A percentile compares a stretch with the other conserved stretches of the same genome.
phyloP scores from a whole-genome alignment of 352 stramenopile species.

The Phytophthora nicotianae region DNA sequence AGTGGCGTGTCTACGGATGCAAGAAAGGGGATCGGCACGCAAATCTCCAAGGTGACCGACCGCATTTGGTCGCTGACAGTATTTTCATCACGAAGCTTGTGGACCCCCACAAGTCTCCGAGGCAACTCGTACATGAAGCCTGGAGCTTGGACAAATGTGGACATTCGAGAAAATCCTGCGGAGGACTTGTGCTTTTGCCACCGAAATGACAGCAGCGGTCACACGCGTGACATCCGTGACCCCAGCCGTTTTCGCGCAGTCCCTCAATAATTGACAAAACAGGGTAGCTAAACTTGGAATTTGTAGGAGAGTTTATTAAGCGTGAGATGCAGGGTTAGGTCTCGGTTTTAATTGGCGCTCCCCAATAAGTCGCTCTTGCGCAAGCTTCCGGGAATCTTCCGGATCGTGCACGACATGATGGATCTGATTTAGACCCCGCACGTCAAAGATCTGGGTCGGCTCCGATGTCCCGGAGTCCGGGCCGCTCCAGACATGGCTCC shows the following conservation, averaged over 20 bases:
- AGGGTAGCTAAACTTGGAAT: neutral
- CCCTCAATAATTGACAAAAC: slow-evolving; percentile 11
- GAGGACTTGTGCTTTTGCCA: neutral
- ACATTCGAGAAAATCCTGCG: no score
- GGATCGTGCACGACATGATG: neutral
- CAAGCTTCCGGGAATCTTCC: slow-evolving; percentile 9
- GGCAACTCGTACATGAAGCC: neutral
- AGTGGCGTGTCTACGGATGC: slow-evolving; percentile 33
- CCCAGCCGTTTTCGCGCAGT: slow-evolving; percentile 12
- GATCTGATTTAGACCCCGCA: slow-evolving; percentile 29
- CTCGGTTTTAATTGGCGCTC: slow-evolving; percentile 19
- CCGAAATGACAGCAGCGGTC: slow-evolving; percentile 3
- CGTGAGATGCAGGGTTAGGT: slow-evolving; percentile 6
- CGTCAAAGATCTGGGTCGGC: slow-evolving; percentile 16
- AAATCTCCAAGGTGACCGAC: neutral
- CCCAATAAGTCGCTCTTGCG: slow-evolving; percentile 30
- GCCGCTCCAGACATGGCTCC: neutral
- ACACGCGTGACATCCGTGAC: neutral
- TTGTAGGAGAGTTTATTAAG: slow-evolving; percentile 13
- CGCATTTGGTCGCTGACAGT: neutral
- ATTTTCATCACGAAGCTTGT: neutral
- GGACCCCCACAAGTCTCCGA: neutral
- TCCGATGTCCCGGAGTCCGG: neutral
- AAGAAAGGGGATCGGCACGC: slow-evolving; percentile 16
- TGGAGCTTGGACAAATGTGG: neutral